These are phyloP conservation scores for Fraxinus latifolia DNA, from an alignment of 305 asterid species.

Conservation along the genomic window DNA sequence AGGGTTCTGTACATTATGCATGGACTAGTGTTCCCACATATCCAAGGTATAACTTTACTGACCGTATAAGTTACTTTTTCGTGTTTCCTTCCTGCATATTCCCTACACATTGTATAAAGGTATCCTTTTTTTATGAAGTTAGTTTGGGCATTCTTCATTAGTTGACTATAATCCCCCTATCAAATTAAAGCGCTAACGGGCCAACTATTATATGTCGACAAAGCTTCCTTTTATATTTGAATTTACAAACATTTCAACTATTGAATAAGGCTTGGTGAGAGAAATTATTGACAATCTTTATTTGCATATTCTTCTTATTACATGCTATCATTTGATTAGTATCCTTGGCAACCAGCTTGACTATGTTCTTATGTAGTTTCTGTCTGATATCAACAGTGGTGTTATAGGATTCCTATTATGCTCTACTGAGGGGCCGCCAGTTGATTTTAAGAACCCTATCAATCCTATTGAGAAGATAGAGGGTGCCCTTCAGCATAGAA, in stretches of 20 bases:
- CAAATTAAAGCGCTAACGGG: not conserved
- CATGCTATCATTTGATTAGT: not conserved
- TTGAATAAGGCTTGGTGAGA: not conserved
- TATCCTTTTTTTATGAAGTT: not conserved
- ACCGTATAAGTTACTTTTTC: not conserved
- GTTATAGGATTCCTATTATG: conserved; percentile 79
- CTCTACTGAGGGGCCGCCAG: conserved; percentile 79
- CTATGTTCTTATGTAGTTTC: not conserved
- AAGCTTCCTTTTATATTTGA: not conserved
- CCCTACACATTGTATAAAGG: not conserved
- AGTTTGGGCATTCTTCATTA: not conserved
- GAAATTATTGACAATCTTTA: not conserved
- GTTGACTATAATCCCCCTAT: not conserved
- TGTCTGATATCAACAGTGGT: conserved; percentile 53
- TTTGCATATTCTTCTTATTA: not conserved
- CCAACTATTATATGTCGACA: not conserved
- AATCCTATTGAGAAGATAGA: conserved; percentile 89
- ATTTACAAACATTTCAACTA: not conserved
- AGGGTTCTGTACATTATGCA: conserved; percentile 85
- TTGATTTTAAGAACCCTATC: conserved; percentile 76
- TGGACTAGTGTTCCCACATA: conserved; percentile 96
- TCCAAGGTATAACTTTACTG: conserved; percentile 59
- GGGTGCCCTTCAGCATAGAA: conserved; percentile 57
- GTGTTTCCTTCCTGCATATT: conserved; percentile 4
- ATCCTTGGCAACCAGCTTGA: not conserved